These are phyloP conservation scores for Aspergillus pseudoviridinutans DNA, from an alignment of 2,329 filamentous ascomycete genomes.

Conservation along the genomic window DNA sequence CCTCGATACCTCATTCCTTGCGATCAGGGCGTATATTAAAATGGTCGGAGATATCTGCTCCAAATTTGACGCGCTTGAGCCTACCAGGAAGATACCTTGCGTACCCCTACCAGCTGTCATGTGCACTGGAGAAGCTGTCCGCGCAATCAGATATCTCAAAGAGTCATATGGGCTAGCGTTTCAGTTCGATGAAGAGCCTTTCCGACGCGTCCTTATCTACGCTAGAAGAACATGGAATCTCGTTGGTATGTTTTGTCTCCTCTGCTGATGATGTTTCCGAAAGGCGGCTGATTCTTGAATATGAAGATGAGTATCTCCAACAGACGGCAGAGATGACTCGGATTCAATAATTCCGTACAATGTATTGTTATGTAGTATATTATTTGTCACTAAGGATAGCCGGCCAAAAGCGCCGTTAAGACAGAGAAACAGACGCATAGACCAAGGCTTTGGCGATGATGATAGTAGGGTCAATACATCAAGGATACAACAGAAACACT, in stretches of 20 bases:
- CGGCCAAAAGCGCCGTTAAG: no score
- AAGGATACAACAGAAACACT: no score
- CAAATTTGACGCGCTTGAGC: conserved; percentile 1
- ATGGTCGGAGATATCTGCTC: conserved; percentile 6
- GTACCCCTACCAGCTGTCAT: conserved; percentile 5
- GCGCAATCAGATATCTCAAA: not conserved
- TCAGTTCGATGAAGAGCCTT: not conserved
- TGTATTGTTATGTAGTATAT: no score
- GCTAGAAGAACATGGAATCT: not conserved
- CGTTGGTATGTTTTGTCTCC: not conserved
- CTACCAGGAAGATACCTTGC: not conserved
- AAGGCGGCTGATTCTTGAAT: not conserved
- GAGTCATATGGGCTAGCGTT: not conserved
- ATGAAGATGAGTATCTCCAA: not conserved
- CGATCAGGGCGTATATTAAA: not conserved
- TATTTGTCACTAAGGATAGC: no score
- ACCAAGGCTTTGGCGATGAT: no score
- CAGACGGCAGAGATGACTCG: not conserved
- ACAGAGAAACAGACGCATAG: no score
- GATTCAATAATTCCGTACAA: not conserved
- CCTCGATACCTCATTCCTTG: not conserved
- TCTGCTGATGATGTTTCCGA: not conserved
- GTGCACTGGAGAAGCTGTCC: conserved; percentile 1
- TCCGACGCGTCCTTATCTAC: not conserved
- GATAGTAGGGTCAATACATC: no score